Conservation (phyloP, 108 stramenopile species). For the Aurantiochytrium sp. region DNA sequence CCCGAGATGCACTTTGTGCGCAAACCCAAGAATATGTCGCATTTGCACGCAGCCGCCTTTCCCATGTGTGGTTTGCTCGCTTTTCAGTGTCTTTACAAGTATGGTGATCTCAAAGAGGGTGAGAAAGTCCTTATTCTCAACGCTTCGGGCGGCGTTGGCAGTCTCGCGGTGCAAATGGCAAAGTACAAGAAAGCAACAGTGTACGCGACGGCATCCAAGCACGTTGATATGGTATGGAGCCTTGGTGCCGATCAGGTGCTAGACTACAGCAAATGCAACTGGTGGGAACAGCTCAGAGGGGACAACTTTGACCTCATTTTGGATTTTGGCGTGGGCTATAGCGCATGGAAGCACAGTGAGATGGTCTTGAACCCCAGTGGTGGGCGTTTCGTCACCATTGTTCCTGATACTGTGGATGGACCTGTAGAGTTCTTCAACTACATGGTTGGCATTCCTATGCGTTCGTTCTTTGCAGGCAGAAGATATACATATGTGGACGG, state of each 20-base stretch:
- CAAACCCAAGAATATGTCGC: not conserved
- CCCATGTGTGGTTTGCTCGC: not conserved
- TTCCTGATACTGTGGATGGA: not conserved
- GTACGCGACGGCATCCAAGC: not conserved
- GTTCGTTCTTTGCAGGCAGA: not conserved
- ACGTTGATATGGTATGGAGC: not conserved
- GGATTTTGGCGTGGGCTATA: conserved; percentile 14
- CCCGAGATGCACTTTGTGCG: not conserved
- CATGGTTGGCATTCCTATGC: not conserved
- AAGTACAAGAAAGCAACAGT: not conserved
- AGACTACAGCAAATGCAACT: not conserved
- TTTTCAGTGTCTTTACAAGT: not conserved
- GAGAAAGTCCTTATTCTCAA: conserved; percentile 5
- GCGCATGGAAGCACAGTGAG: not conserved
- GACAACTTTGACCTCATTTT: not conserved
- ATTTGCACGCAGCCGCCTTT: not conserved
- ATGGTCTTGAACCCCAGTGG: not conserved
- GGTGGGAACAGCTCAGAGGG: not conserved
- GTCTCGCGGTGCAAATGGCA: not conserved
- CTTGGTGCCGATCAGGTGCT: not conserved
- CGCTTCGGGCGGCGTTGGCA: not conserved
- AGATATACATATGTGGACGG: not conserved
- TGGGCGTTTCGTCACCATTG: not conserved
- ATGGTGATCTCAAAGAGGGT: not conserved
- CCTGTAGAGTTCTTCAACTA: not conserved